Percentiles rank a stretch among this genome's conserved stretches.
Conservation (phyloP, 129 eudicot species). For the Rutidosis leptorrhynchoides region DNA sequence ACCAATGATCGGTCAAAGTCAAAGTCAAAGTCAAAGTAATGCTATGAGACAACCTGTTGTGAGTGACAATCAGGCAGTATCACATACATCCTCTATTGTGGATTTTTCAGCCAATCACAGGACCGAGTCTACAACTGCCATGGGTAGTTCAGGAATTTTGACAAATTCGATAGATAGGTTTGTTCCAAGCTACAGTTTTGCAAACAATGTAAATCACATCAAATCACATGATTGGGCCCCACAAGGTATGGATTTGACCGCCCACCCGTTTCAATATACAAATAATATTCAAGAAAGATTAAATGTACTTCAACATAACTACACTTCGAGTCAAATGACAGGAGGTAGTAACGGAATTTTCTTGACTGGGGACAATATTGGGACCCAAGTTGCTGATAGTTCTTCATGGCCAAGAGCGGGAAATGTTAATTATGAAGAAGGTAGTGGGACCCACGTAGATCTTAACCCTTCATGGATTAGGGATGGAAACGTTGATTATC, state of each 20-base stretch:
- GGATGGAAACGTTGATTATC: constrained; percentile 39
- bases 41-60: constrained; percentile 35
- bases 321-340: constrained; percentile 27
- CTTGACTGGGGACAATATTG: constrained; percentile 35
- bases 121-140: constrained; percentile 30
- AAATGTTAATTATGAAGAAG: constrained; percentile 35
- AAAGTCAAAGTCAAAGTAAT: constrained; percentile 31
- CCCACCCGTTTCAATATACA: constrained; percentile 26
- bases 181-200: constrained; percentile 41
- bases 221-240: constrained; percentile 51
- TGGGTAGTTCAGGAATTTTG: constrained; percentile 34
- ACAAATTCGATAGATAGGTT: constrained; percentile 26
- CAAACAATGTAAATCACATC: constrained; percentile 39
- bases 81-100: constrained; percentile 42
- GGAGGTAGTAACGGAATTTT: constrained; percentile 34
- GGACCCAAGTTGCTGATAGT: constrained; percentile 31
- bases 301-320: constrained; percentile 42
- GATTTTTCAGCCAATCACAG: constrained; percentile 48
- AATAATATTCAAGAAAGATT: constrained; percentile 33
- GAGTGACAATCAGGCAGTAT: constrained; percentile 24
- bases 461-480: constrained; percentile 38
- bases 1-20: constrained; percentile 47
- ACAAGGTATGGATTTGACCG: constrained; percentile 42
- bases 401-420: constrained; percentile 48
- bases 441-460: constrained; percentile 30